These are phyloP conservation scores for Alectoria sarmentosa DNA, from an alignment of 495 filamentous ascomycete species.

Conservation along the genomic window DNA sequence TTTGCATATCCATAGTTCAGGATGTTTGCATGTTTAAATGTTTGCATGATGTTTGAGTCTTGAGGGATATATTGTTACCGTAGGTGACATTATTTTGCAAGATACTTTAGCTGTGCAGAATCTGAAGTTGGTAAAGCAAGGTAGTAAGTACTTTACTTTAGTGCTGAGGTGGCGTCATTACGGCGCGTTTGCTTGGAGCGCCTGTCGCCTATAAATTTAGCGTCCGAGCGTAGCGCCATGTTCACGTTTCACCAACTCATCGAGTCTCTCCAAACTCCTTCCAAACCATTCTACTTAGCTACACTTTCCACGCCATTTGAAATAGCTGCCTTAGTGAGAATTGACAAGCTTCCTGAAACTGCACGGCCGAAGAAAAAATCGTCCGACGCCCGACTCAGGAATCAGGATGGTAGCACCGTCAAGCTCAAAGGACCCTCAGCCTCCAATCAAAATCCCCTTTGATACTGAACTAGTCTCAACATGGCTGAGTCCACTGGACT, in stretches of 20 bases:
- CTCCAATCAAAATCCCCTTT: background rate
- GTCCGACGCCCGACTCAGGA: background rate
- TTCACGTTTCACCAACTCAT: background rate
- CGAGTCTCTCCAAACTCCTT: background rate
- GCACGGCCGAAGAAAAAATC: background rate
- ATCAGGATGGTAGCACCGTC: background rate
- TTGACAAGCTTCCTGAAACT: background rate
- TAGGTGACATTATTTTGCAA: too few species aligned
- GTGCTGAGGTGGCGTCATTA: background rate
- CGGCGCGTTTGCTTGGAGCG: slow-evolving; percentile 3
- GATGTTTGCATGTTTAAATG: background rate
- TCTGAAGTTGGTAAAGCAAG: background rate
- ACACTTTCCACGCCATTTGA: background rate
- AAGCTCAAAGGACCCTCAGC: background rate
- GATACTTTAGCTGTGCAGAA: too few species aligned
- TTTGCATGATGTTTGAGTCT: too few species aligned
- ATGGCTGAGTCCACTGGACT: background rate
- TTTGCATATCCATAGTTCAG: background rate
- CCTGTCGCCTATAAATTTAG: background rate
- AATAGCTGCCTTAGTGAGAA: too few species aligned
- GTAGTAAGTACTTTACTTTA: too few species aligned
- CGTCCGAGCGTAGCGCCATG: background rate
- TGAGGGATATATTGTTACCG: too few species aligned
- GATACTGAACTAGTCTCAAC: too few species aligned
- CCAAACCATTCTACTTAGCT: too few species aligned